Conservation (phyloP, 192 early-diverging fungal species). For the Rhizophagus clarus region DNA sequence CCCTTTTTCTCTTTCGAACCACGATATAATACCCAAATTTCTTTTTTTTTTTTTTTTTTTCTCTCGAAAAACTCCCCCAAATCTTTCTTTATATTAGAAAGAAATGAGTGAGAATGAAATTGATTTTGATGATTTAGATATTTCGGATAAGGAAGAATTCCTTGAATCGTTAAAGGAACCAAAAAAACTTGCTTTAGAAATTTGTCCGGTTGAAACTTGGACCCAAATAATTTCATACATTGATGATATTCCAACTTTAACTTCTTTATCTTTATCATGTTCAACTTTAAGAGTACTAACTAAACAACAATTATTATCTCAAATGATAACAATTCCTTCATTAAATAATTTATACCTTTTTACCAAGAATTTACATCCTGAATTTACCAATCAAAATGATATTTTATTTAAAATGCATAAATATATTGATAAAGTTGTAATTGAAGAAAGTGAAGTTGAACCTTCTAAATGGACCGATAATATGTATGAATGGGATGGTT, state of each 20-base stretch:
- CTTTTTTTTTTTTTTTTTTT: too few species aligned
- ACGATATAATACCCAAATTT: too few species aligned
- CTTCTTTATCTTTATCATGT: neutral
- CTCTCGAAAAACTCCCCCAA: too few species aligned
- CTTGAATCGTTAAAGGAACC: neutral
- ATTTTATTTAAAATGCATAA: slow-evolving; percentile 28
- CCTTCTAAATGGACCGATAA: slow-evolving; percentile 32
- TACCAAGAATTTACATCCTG: neutral
- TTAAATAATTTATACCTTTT: neutral
- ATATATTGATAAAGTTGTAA: slow-evolving; percentile 25
- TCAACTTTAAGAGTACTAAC: neutral
- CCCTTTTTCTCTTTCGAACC: too few species aligned
- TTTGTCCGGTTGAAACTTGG: slow-evolving; percentile 32
- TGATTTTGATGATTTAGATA: slow-evolving; percentile 12
- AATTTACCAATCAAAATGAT: neutral
- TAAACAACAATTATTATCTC: neutral
- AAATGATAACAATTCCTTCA: neutral
- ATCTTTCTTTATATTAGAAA: neutral
- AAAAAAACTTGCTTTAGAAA: neutral
- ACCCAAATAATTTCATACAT: slow-evolving; percentile 5
- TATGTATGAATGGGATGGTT: slow-evolving; percentile 29
- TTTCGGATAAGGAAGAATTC: neutral
- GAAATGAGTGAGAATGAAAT: neutral
- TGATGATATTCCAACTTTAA: slow-evolving; percentile 15
- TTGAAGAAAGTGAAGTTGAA: neutral